Percentiles rank a stretch among this genome's conserved stretches.
These are phyloP conservation scores for Aristolochia contorta DNA, from an alignment of 164 flowering plant species.

Conservation along the genomic window DNA sequence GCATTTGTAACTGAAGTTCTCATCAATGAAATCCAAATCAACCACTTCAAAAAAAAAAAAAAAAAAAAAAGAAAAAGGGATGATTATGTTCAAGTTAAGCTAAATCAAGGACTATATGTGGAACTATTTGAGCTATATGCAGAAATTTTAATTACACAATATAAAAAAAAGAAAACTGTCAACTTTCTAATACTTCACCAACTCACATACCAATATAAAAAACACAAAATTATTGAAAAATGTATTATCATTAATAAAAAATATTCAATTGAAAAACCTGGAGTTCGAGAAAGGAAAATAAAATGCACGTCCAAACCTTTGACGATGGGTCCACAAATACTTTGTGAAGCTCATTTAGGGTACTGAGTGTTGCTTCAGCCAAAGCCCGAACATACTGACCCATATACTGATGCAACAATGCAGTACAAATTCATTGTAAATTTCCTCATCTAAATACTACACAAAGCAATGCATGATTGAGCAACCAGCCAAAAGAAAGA, in stretches of 20 bases:
- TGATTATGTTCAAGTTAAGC: too few relatives aligned
- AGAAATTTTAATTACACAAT: not conserved
- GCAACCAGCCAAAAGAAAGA: slow-evolving; percentile 3
- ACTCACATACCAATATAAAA: too few relatives aligned
- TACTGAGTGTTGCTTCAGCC: slow-evolving; percentile 12
- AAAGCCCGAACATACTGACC: slow-evolving; percentile 15
- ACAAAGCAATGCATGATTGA: not conserved
- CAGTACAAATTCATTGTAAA: not conserved
- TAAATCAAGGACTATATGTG: too few relatives aligned
- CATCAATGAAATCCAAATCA: too few relatives aligned
- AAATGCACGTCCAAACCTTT: slow-evolving; percentile 9
- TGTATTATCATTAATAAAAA: too few relatives aligned
- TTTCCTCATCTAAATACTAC: not conserved
- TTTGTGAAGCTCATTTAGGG: slow-evolving; percentile 9
- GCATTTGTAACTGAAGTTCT: too few relatives aligned
- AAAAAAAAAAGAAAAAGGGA: too few relatives aligned
- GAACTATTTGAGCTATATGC: not conserved
- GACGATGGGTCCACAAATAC: slow-evolving; percentile 11
- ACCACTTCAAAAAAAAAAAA: too few relatives aligned
- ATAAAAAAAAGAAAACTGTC: too few relatives aligned
- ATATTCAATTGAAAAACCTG: not conserved
- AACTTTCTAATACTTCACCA: too few relatives aligned
- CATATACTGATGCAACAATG: slow-evolving; percentile 17
- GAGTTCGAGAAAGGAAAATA: not conserved
- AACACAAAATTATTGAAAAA: too few relatives aligned